Evolutionary conservation across 331 rosid species (phyloP).

Genomic region (Cucumis variabilis): DNA sequence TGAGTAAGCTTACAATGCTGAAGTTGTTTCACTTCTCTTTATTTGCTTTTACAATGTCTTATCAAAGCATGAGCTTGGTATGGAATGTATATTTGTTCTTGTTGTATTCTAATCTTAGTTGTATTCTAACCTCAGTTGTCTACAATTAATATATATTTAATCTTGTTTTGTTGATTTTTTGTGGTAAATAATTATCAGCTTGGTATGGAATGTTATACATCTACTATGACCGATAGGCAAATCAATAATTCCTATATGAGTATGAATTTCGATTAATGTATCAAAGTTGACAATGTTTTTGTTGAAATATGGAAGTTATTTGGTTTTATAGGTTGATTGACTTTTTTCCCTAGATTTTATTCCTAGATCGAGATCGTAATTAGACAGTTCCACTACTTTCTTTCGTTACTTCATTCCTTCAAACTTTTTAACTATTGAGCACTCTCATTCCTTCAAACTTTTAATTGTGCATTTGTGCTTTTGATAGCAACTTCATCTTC

Average conservation of each 20-base stretch:
- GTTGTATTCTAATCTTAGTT: no score
- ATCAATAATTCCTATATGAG: neutral
- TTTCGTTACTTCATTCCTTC: neutral
- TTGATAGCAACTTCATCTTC: no score
- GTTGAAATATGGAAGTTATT: no score
- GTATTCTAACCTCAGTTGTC: neutral
- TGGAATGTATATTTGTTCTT: no score
- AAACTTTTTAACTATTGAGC: neutral
- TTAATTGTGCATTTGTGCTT: no score
- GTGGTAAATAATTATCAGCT: neutral
- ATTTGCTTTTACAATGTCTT: neutral
- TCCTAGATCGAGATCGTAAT: neutral
- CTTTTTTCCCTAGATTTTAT: neutral
- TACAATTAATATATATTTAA: neutral
- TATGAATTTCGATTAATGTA: neutral
- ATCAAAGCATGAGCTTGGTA: neutral
- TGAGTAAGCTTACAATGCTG: constrained; percentile 89
- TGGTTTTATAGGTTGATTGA: neutral
- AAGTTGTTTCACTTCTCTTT: constrained; percentile 65
- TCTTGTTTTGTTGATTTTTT: neutral
- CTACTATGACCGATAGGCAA: neutral
- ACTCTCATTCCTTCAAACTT: neutral
- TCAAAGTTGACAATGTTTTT: no score
- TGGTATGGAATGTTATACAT: no score
- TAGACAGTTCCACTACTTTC: neutral